Evolutionary conservation across 345 rosid genomes (phyloP).

Genomic region (Citrus maxima): DNA sequence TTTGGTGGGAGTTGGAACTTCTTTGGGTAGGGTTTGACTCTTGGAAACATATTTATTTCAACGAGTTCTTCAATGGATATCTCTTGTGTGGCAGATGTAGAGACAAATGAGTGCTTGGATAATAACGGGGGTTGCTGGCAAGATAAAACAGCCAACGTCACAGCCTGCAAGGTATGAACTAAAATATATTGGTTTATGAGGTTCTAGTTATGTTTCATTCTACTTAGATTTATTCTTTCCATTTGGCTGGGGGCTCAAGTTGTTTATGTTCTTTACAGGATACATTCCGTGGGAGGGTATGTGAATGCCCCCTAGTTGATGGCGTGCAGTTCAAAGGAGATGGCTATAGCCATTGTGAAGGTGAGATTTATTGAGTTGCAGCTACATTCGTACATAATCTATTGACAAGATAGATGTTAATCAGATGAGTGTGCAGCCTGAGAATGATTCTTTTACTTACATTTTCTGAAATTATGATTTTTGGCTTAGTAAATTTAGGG

Average conservation of each 20-base stretch:
- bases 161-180: conserved; percentile 86
- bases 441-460: neutral
- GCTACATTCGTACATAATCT: neutral
- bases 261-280: conserved; percentile 47
- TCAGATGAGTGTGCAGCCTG: neutral
- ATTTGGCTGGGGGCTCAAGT: neutral
- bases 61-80: conserved; percentile 7
- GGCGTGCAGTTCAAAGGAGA: conserved; percentile 97
- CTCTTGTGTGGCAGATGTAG: conserved; percentile 59
- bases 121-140: conserved; percentile 96
- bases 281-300: conserved; percentile 94
- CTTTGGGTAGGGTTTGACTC: neutral
- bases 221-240: neutral
- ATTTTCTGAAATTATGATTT: neutral
- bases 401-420: neutral
- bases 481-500: neutral
- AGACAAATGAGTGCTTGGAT: conserved; percentile 93
- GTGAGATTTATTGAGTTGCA: conserved; percentile 32
- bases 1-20: conserved; percentile 5
- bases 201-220: neutral
- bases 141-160: conserved; percentile 71
- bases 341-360: conserved; percentile 93
- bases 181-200: conserved; percentile 7
- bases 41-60: neutral
- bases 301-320: conserved; percentile 88